Base-by-base conservation (phyloP, 352 stramenopile species). In the Phytophthora cajani region DNA sequence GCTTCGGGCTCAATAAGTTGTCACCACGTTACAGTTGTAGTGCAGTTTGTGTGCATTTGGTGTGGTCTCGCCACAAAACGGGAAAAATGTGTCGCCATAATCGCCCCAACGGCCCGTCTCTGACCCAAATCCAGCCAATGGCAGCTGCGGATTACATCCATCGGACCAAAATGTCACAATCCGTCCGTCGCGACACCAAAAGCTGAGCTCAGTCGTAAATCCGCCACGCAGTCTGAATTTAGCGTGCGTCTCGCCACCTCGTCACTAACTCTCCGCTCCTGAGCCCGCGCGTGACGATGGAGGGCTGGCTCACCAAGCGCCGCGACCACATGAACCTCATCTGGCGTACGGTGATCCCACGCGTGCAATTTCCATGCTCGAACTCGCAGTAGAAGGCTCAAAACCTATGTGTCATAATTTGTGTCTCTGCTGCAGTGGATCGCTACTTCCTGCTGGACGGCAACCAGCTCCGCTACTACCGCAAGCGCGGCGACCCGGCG, bases 291-390 rank as follows among this genome's bases (percentile, higher is more conserved):
- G 47, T 17, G 42, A 81, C 57, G 52, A 96, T 96, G 89, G 87
- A 96, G 66, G 89, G 89, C 72, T 96, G 89, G 89, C 82, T 96
- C 64, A 95, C 89, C 42, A 94, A 95, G 81, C 87, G 89, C 52
- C 85, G 89, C 40, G 89, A 96, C 71, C 89, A 96, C 80, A 96
- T 96, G 89, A 96, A 96, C 75, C 83, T 96, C 70, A 96, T 96
- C 73, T 96, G 89, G 89, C 74, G 89, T 96, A 87, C 72, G 85
- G 77, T 3, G 19, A 32, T 16, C 63, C 46, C 33, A 32, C 1
- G 9, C 19, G 16, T 62, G 23, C 32, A 69, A 65, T 44, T 65
- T 27, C 3, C 44, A 17, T 17, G 11, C 8, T 30, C 12, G 6
- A 53, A 25, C 10, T 11, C 40, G 0, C 9, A 30, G 12, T 64